These are phyloP conservation scores for Wickerhamomyces mucosus DNA, from an alignment of 805 yeast species.

Conservation along the genomic window DNA sequence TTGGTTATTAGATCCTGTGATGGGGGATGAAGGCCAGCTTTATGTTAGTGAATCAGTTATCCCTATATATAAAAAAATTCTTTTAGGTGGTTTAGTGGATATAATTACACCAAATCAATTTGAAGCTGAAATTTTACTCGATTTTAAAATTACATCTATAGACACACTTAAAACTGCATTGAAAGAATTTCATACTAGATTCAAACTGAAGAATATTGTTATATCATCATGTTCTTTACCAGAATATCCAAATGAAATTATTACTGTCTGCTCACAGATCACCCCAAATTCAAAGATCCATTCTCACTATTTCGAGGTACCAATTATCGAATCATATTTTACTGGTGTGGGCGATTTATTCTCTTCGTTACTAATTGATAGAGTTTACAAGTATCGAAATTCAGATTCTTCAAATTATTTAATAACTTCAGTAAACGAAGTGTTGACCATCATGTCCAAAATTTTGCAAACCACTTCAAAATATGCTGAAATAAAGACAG, in stretches of 20 bases:
- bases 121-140: slow-evolving; percentile 69
- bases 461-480: slow-evolving; percentile 40
- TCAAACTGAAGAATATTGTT: slow-evolving; percentile 49
- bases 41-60: slow-evolving; percentile 54
- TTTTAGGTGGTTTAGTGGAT: slow-evolving; percentile 43
- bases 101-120: slow-evolving; percentile 87
- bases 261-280: slow-evolving; percentile 13
- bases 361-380: slow-evolving; percentile 67
- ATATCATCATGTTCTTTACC: slow-evolving; percentile 45
- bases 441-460: slow-evolving; percentile 42
- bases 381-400: slow-evolving; percentile 25
- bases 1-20: slow-evolving; percentile 68
- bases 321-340: slow-evolving; percentile 68
- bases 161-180: slow-evolving; percentile 38
- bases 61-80: slow-evolving; percentile 44
- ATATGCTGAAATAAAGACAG: slow-evolving; percentile 27
- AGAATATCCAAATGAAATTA: slow-evolving; percentile 7
- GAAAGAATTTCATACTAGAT: slow-evolving; percentile 34
- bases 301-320: slow-evolving; percentile 34
- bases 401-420: slow-evolving; percentile 9
- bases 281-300: slow-evolving; percentile 3
- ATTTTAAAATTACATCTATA: slow-evolving; percentile 31
- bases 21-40: slow-evolving; percentile 69
- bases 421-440: slow-evolving; percentile 39
- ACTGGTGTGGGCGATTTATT: slow-evolving; percentile 95